Evolutionary conservation across 371 early-diverging fungal species (phyloP).

Genomic region (Umbelopsis sp.): DNA sequence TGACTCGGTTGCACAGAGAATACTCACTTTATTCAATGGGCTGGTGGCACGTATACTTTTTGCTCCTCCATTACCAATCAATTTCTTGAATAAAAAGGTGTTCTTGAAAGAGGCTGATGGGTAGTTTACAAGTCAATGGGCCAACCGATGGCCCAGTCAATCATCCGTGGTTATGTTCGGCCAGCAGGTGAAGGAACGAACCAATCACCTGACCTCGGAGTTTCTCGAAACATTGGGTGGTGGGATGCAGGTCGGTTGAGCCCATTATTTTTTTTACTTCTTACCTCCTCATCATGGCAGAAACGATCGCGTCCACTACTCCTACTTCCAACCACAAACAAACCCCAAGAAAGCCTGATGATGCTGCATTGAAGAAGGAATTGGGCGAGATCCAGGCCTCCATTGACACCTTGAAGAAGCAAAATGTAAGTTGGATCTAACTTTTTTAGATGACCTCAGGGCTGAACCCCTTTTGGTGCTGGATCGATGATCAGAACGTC

Average conservation of each 20-base stretch:
- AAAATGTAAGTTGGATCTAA: constrained; percentile 47
- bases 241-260: constrained; percentile 8
- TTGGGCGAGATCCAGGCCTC: constrained; percentile 53
- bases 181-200: not conserved
- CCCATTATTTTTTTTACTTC: constrained; percentile 19
- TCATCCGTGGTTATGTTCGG: no score
- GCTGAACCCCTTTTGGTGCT: not conserved
- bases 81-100: no score
- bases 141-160: no score
- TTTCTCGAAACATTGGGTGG: constrained; percentile 15
- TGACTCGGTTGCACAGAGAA: no score
- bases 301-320: not conserved
- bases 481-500: not conserved
- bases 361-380: constrained; percentile 49
- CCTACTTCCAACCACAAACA: constrained; percentile 7
- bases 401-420: constrained; percentile 62
- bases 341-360: constrained; percentile 53
- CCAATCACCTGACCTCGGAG: constrained; percentile 18
- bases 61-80: no score
- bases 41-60: no score
- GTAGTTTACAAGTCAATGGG: no score
- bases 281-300: not conserved
- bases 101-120: no score
- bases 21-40: no score
- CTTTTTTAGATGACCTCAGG: constrained; percentile 10